Base-by-base conservation (phyloP, 148 eudicot species). In the Rhododendron williamsianum region DNA sequence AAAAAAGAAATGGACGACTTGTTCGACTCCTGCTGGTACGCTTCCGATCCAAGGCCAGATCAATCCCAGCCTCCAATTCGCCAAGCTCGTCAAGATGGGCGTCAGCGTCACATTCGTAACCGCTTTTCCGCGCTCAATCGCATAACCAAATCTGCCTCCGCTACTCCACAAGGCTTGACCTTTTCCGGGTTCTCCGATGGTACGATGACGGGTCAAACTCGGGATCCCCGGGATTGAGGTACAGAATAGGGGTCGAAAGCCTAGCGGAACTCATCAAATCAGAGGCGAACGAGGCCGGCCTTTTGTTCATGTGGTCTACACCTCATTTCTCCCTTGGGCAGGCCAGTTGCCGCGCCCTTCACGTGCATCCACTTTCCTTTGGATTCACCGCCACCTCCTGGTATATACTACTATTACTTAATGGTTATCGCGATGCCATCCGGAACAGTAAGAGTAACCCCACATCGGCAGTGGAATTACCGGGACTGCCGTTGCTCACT, bases 21-120 rank as follows among this genome's bases (percentile, higher is more conserved):
- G 15, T n/a, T 67, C 93, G 88, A 65, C 73, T 91, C 51, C 91
- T 92, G 18, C 33, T 91, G 5, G 56, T 88, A 77, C 85, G 18
- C 80, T 85, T 60, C 88, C 92, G 0, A 82, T 81, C 6, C 96
- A 92, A 91, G 92, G 96, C 8, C 45, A 41, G 45, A 41, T 41
- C 8, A 41, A 6, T 41, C 45, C 45, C 45, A 41, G 45, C 8
- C 45, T 41, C 45, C 45, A 41, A 41, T 41, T 41, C 7, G 45
- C 45, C 45, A 41, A 5, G 8, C 1, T 41, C 1, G 6, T 41
- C 45, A 41, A 41, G 45, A 41, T 41, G 45, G 45, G 45, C 8
- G 45, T 41, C 45, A 41, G 7, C 8, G 45, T 41, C 80, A 92
- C 94, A 38, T 87, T 91, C 9, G 83, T 89, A 83, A 91, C 92